Conservation (phyloP, 1,284 basidiomycete genomes). For the Peniophora sp. region DNA sequence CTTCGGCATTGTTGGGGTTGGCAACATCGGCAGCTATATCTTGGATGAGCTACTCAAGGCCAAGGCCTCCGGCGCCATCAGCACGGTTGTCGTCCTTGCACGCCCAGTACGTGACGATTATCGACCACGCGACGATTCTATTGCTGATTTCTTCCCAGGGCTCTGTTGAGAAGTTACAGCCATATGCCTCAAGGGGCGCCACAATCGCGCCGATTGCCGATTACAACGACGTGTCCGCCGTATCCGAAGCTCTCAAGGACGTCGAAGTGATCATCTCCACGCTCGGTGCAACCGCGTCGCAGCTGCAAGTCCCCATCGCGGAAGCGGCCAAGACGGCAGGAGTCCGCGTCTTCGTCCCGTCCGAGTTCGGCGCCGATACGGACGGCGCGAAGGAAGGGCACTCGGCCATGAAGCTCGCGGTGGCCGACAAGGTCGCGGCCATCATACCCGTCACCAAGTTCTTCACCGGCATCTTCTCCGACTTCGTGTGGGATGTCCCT, state of each 20-base stretch:
- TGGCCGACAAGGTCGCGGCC: constrained; percentile 20
- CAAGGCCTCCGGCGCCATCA: constrained; percentile 8
- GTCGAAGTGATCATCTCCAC: constrained; percentile 26
- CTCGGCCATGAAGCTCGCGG: constrained; percentile 5
- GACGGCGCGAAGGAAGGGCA: constrained; percentile 17
- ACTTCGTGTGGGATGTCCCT: constrained; percentile 4
- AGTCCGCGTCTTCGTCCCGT: constrained; percentile 31
- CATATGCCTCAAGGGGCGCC: constrained; percentile 15
- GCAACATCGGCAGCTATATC: constrained; percentile 15
- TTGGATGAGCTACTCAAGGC: constrained; percentile 15
- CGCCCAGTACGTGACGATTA: constrained; percentile 7
- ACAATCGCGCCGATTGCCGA: constrained; percentile 19
- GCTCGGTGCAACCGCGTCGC: constrained; percentile 15
- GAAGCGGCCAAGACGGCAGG: constrained; percentile 28
- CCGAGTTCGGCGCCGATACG: constrained; percentile 25
- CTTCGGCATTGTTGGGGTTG: constrained; percentile 17
- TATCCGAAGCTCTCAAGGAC: constrained; percentile 21
- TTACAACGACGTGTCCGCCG: constrained; percentile 20
- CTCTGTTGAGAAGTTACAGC: too few species aligned
- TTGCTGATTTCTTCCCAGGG: neutral
- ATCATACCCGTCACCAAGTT: constrained; percentile 24
- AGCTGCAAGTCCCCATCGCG: constrained; percentile 22
- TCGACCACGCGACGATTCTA: neutral
- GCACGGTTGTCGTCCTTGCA: constrained; percentile 8
- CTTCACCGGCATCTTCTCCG: constrained; percentile 21